phyloP scores from a whole-genome alignment of 2,329 filamentous ascomycete species.

The Beauveria sp. region DNA sequence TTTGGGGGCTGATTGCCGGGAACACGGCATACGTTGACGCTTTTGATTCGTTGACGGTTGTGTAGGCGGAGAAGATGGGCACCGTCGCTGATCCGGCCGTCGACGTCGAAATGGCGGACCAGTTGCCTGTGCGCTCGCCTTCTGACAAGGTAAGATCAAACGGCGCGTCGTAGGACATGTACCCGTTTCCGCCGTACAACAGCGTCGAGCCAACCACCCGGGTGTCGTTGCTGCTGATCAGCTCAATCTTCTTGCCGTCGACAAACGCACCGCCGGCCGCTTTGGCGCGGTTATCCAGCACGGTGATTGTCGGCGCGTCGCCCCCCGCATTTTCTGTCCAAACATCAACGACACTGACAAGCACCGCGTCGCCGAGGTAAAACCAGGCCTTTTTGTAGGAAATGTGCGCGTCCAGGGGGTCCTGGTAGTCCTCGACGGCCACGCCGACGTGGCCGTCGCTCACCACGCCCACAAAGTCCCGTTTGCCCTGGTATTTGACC shows the following conservation, averaged over 20 bases:
- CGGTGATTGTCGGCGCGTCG: constrained; percentile 13
- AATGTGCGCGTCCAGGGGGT: constrained; percentile 15
- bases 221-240: neutral
- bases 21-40: constrained; percentile 15
- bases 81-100: constrained; percentile 12
- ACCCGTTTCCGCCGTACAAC: constrained; percentile 18
- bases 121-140: constrained; percentile 17
- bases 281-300: constrained; percentile 17
- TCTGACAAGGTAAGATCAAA: constrained; percentile 16
- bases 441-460: constrained; percentile 17
- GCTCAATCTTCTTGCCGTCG: constrained; percentile 8
- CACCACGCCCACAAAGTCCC: constrained; percentile 18
- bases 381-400: constrained; percentile 19
- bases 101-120: constrained; percentile 19
- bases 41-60: constrained; percentile 12
- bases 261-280: constrained; percentile 12
- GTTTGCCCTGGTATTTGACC: constrained; percentile 12
- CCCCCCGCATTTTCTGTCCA: neutral
- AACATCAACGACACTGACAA: constrained; percentile 15
- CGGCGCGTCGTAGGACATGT: constrained; percentile 14
- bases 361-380: constrained; percentile 16
- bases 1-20: constrained; percentile 12
- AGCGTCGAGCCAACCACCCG: constrained; percentile 7
- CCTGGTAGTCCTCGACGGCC: constrained; percentile 16
- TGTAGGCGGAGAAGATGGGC: constrained; percentile 18